A percentile compares a stretch with the other conserved stretches of the same genome.
phyloP scores from a whole-genome alignment of 139 green algal genomes.

The Chlamydomonas applanata region DNA sequence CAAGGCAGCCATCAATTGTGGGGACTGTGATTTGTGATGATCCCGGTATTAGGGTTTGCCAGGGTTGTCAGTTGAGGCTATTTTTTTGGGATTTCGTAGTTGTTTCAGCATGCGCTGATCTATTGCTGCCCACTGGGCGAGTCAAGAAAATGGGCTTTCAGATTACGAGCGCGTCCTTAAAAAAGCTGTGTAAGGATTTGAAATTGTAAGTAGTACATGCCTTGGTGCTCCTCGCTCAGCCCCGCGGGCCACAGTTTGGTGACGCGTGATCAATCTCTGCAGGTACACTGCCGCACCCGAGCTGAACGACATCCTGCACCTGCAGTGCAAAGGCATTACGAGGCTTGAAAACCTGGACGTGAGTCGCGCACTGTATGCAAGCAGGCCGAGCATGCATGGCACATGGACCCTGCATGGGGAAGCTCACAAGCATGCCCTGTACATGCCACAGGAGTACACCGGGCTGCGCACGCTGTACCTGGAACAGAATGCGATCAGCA shows the following conservation, averaged over 20 bases:
- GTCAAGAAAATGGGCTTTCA: constrained; percentile 21
- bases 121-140: no score
- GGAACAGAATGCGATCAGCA: constrained; percentile 65
- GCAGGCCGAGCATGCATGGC: neutral
- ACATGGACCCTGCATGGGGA: neutral
- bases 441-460: constrained; percentile 60
- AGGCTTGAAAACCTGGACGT: constrained; percentile 69
- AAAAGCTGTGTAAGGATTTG: constrained; percentile 55
- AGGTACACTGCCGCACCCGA: constrained; percentile 64
- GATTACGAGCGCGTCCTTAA: constrained; percentile 53
- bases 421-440: neutral
- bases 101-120: no score
- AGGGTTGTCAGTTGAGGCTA: no score
- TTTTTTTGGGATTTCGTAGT: no score
- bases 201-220: constrained; percentile 56
- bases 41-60: no score
- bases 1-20: no score
- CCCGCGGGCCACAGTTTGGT: neutral
- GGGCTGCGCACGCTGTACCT: constrained; percentile 76
- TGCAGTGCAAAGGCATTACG: constrained; percentile 75
- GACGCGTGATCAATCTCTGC: neutral
- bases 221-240: neutral
- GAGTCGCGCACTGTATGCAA: neutral
- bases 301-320: constrained; percentile 77
- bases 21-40: no score